Evolutionary conservation across 176 grass and related monocot species (phyloP), one percentile per base, ranked within the genome.

Genomic region (Cenchrus fungigraminus): DNA sequence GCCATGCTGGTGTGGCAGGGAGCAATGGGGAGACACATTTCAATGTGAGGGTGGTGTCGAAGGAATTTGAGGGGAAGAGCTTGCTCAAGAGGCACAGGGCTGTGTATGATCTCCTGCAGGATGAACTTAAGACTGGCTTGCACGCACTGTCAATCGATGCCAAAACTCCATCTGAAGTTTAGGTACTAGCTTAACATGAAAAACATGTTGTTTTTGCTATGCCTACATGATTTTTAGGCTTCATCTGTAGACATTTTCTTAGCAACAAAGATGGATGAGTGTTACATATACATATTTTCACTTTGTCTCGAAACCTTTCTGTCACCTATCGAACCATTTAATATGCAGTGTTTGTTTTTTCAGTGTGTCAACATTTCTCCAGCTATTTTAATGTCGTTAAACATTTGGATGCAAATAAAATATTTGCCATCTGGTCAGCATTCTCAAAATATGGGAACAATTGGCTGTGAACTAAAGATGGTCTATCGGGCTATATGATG

Each of bases 101-200:
- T 67, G 88, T 98, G 46, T 98, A 94, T 79, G 89, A 95, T 84
- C 85, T 95, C 65, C 70, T 95, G 83, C 82, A 92, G 42, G 91
- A 98, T 17, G 93, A 95, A 86, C 86, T 98, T 51, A 90, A 88
- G 29, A 89, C 67, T 31, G 96, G 96, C 63, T 93, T 95, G 86
- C 96, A 95, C 28, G 93, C 96, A 5, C 83, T 95, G 22, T 95
- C 96, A 11, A 98, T 98, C 3, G 89, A 92, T 86, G 96, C 96
- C 59, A 95, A 94, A 71, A 94, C 91, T 75, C 92, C 92, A 43
- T 93, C 93, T 1, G 96, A 98, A 89, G 89, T 88, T 73, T 89
- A 91, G 83, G 83, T 87, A 65, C 8, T 40, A 62, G 20, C 66
- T 71, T 82, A 28, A 52, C 37, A 71, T 82, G 66, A 46, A 44